Evolutionary conservation across 2,329 filamentous ascomycete species (phyloP).

Genomic region (Monilinia laxa): DNA sequence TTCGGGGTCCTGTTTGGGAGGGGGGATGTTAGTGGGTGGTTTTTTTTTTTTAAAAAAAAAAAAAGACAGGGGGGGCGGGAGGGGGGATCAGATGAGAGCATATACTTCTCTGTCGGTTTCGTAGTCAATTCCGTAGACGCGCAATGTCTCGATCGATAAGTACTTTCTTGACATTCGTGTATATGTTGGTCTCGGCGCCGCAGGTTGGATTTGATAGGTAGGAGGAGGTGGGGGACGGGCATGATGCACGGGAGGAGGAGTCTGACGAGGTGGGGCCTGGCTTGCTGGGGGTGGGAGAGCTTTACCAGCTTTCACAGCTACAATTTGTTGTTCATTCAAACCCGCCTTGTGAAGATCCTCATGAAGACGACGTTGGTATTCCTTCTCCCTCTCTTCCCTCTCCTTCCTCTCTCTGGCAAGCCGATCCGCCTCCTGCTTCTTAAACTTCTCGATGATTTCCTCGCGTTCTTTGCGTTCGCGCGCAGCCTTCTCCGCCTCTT

Average conservation of each 20-base stretch:
- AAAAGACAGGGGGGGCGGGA: background rate
- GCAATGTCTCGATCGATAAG: conserved; percentile 61
- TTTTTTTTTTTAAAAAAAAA: background rate
- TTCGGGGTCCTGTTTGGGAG: conserved; percentile 58
- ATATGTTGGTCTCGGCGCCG: conserved; percentile 52
- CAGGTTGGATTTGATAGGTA: background rate
- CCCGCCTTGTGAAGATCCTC: conserved; percentile 59
- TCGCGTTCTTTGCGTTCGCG: conserved; percentile 39
- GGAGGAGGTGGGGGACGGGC: conserved; percentile 25
- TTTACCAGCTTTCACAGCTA: conserved; percentile 51
- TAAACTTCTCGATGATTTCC: conserved; percentile 44
- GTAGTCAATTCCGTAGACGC: conserved; percentile 56
- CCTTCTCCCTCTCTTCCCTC: conserved; percentile 46
- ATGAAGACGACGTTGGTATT: conserved; percentile 51
- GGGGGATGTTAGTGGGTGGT: background rate
- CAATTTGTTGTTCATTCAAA: conserved; percentile 58
- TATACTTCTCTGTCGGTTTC: conserved; percentile 47
- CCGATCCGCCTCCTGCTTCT: conserved; percentile 41
- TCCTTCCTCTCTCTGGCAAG: conserved; percentile 51
- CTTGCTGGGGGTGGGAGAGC: conserved; percentile 5
- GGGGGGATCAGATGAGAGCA: background rate
- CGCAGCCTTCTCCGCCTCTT: conserved; percentile 32
- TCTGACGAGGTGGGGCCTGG: background rate
- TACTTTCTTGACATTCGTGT: conserved; percentile 63
- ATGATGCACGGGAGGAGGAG: background rate